Percentiles rank a stretch among this genome's conserved stretches.
Conservation (phyloP, 345 rosid species). For the Rhodamnia argentea region DNA sequence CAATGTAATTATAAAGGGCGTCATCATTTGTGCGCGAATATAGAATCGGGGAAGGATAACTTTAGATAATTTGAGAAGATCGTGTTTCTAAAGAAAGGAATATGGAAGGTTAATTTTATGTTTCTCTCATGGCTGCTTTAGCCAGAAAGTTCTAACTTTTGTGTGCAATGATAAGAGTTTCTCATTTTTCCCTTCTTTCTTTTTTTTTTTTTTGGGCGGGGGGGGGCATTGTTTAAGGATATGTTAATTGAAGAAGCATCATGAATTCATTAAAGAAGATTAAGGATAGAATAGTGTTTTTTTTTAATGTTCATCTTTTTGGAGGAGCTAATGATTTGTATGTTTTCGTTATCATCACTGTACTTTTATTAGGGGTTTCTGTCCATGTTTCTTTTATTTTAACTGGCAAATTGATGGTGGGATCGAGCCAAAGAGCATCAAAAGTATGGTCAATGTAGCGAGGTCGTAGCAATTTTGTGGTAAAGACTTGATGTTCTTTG, state of each 20-base stretch:
- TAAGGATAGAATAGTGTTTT: not conserved
- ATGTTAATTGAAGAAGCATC: not conserved
- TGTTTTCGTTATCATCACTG: not conserved
- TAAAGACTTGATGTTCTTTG: not conserved
- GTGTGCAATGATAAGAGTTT: not conserved
- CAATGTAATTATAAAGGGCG: not conserved
- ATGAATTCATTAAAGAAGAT: not conserved
- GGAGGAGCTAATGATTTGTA: not conserved
- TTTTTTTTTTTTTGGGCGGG: not conserved
- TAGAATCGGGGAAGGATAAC: not conserved
- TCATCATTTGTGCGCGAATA: not conserved
- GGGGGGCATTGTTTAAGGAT: not conserved
- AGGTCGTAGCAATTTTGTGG: not conserved
- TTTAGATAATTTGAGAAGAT: not conserved
- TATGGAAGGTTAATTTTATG: not conserved
- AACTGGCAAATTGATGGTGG: not conserved
- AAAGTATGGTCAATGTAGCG: not conserved
- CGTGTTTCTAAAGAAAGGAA: not conserved
- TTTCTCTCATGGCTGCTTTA: not conserved
- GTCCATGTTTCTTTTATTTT: not conserved
- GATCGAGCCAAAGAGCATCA: not conserved
- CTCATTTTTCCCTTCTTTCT: not conserved
- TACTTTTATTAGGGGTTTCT: not conserved
- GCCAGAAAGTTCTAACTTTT: not conserved
- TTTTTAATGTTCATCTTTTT: not conserved